Conservation (phyloP, 164 flowering plant genomes). For the Vitis amurensis region DNA sequence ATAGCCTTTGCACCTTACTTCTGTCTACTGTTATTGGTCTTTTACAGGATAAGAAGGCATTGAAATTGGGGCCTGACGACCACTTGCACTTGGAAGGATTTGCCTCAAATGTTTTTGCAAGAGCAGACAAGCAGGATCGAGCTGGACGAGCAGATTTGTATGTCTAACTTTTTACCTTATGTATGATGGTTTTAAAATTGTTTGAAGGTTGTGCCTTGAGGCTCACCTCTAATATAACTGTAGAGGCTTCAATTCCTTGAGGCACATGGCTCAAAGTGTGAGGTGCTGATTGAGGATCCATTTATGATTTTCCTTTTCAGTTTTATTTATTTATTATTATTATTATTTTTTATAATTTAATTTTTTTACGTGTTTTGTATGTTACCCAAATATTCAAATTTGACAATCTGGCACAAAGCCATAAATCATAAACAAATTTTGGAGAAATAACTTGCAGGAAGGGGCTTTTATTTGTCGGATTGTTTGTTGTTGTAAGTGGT, state of each 20-base stretch:
- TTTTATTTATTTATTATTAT: not conserved
- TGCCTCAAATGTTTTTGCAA: slow-evolving; percentile 85
- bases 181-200: not conserved
- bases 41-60: slow-evolving; percentile 84
- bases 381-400: not conserved
- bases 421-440: not conserved
- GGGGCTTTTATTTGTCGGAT: not conserved
- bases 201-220: not conserved
- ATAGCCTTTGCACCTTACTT: not conserved
- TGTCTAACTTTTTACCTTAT: slow-evolving; percentile 12
- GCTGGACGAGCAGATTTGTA: slow-evolving; percentile 97
- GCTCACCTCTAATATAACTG: slow-evolving; percentile 1
- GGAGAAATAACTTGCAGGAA: not conserved
- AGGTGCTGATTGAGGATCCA: not conserved
- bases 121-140: slow-evolving; percentile 97
- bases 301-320: not conserved
- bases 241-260: not conserved
- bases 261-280: not conserved
- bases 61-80: slow-evolving; percentile 83
- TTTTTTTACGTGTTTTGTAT: not conserved
- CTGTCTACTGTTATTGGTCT: slow-evolving; percentile 2
- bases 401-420: not conserved
- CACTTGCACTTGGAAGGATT: slow-evolving; percentile 85
- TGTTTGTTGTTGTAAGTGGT: not conserved
- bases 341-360: too few relatives aligned